phyloP scores from a whole-genome alignment of 352 stramenopile genomes.

The Phytophthora pini region DNA sequence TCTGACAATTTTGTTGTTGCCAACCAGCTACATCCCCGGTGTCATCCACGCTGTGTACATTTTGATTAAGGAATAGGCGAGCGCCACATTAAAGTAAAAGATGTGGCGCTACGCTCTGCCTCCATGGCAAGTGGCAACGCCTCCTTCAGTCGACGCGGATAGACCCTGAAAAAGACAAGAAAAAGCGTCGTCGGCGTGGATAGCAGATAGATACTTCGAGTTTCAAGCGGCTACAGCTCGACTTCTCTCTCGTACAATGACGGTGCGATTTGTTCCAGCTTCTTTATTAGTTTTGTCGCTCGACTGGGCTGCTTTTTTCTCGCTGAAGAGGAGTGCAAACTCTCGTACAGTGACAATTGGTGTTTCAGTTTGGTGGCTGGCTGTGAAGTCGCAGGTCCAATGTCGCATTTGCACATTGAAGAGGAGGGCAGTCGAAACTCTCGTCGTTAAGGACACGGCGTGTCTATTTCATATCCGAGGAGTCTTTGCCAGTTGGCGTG shows the following conservation, averaged over 20 bases:
- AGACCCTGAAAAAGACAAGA: conserved; percentile 6
- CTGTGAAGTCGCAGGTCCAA: conserved; percentile 1
- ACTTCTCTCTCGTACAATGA: conserved; percentile 33
- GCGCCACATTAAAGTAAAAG: conserved; percentile 30
- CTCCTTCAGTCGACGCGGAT: conserved; percentile 5
- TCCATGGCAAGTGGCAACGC: not conserved
- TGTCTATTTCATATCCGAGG: conserved; percentile 10
- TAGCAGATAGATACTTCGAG: conserved; percentile 7
- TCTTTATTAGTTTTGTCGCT: conserved; percentile 1
- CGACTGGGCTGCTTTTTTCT: conserved; percentile 5
- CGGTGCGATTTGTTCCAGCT: not conserved
- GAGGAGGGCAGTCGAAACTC: conserved; percentile 26
- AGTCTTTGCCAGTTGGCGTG: conserved; percentile 9
- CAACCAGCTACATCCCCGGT: conserved; percentile 65
- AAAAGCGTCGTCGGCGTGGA: conserved; percentile 10
- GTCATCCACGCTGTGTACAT: conserved; percentile 82
- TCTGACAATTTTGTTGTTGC: conserved; percentile 6
- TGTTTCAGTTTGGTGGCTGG: conserved; percentile 5
- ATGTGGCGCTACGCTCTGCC: conserved; percentile 29
- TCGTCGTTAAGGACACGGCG: not conserved
- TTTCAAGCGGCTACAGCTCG: conserved; percentile 1
- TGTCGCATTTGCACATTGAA: conserved; percentile 32
- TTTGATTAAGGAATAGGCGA: conserved; percentile 65
- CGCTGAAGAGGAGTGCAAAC: conserved; percentile 42
- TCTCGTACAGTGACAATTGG: conserved; percentile 36